phyloP scores from a whole-genome alignment of 192 early-diverging fungal species.

The Coemansia sp. region DNA sequence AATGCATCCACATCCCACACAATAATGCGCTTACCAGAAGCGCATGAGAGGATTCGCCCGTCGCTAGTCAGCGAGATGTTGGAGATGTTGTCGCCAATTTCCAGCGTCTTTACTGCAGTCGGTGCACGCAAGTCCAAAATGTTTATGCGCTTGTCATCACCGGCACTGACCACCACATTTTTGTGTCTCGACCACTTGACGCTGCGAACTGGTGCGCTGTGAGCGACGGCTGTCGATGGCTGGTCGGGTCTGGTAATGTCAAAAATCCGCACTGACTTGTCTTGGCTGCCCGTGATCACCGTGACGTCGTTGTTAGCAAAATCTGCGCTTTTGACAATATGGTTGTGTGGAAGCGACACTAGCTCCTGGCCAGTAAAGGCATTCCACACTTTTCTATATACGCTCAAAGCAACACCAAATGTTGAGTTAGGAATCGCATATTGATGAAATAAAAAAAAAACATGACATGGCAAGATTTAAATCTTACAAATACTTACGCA shows the following conservation, averaged over 20 bases:
- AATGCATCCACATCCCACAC: constrained; percentile 78
- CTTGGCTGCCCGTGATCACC: constrained; percentile 82
- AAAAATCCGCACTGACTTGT: constrained; percentile 82
- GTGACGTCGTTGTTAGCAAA: constrained; percentile 68
- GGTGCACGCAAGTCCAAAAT: constrained; percentile 79
- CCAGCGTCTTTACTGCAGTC: constrained; percentile 60
- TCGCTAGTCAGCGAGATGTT: constrained; percentile 78
- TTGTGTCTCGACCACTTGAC: constrained; percentile 48
- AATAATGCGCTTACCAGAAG: constrained; percentile 75
- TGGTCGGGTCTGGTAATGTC: constrained; percentile 64
- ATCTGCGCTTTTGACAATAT: constrained; percentile 87
- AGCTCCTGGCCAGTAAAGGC: constrained; percentile 76
- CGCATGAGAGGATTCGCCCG: constrained; percentile 74
- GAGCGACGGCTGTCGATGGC: constrained; percentile 42
- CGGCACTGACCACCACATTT: constrained; percentile 64
- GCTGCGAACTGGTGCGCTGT: constrained; percentile 38
- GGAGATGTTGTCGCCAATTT: constrained; percentile 69
- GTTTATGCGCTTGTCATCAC: constrained; percentile 62
- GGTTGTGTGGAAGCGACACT: constrained; percentile 72
- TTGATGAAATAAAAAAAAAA: not conserved
- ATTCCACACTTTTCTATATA: constrained; percentile 79
- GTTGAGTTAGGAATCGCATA: not conserved
- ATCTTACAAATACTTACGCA: constrained; percentile 58
- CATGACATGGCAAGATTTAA: not conserved
- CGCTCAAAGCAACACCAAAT: constrained; percentile 11